These are phyloP conservation scores for Coemansia sp. DNA, from an alignment of 192 early-diverging fungal genomes.

Conservation along the genomic window DNA sequence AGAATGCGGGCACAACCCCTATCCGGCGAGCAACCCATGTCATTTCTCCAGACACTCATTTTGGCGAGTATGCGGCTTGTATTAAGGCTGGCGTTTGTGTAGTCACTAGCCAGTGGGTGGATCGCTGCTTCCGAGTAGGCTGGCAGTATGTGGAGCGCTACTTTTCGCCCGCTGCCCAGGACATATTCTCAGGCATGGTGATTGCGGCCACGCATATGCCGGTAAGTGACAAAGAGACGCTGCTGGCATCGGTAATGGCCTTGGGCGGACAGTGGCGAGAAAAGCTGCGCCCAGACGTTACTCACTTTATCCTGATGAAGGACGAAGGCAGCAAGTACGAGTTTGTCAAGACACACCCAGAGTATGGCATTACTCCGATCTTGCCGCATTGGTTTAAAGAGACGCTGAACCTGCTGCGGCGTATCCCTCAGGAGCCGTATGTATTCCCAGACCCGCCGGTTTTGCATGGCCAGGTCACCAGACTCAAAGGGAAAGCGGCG, in stretches of 20 bases:
- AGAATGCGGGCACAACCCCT: neutral
- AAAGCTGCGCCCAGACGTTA: conserved; percentile 40
- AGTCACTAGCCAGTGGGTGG: conserved; percentile 46
- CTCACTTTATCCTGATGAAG: conserved; percentile 39
- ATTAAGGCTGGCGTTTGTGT: conserved; percentile 30
- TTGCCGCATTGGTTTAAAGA: conserved; percentile 76
- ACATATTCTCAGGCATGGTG: conserved; percentile 53
- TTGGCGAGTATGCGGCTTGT: conserved; percentile 45
- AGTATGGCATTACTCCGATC: conserved; percentile 58
- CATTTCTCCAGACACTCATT: conserved; percentile 42
- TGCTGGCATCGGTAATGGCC: conserved; percentile 45
- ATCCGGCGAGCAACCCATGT: conserved; percentile 29
- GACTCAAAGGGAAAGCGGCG: neutral
- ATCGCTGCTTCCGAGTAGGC: conserved; percentile 24
- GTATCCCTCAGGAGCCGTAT: conserved; percentile 54
- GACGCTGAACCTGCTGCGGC: conserved; percentile 56
- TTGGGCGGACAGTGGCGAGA: conserved; percentile 53
- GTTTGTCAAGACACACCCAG: conserved; percentile 38
- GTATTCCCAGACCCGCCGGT: conserved; percentile 51
- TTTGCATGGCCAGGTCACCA: conserved; percentile 21
- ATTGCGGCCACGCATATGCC: conserved; percentile 43
- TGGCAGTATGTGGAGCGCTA: conserved; percentile 40
- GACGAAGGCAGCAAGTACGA: conserved; percentile 49
- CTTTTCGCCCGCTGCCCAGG: conserved; percentile 28
- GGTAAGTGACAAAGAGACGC: conserved; percentile 32